Evolutionary conservation across 306 rosid species (phyloP), one percentile per base, ranked within the genome.

Genomic region (Comarum palustre): DNA sequence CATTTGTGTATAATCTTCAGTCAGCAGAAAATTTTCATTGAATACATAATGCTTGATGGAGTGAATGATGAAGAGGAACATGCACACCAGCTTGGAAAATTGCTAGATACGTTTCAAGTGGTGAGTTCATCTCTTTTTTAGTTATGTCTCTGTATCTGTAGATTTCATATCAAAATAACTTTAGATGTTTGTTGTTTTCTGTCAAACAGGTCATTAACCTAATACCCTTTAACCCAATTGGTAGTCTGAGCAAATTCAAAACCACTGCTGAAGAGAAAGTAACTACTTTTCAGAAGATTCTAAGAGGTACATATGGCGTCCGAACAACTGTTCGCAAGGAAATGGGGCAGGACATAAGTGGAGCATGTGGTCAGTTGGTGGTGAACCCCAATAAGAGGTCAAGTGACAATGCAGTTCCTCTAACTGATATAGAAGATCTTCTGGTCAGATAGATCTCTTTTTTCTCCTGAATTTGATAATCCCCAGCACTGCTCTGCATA

Each of bases 291-390:
- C 99, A 94, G 86, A 76, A 94, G 78, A 86, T 88, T 79, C 81
- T 94, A 6, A 78, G 99, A 55, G 97, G 99, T 51, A 76, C 83
- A 15, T 91, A 91, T 77, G 74, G 82, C 75, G 87, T 94, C 73
- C 91, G 97, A 51, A 91, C 99, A 31, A 94, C 96, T 5, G 73
- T 94, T 45, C 92, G 96, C 41, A 94, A 90, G 84, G 82, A 94
- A 83, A 94, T 94, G 99, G 99, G 99, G 61, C 86, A 90, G 79
- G 97, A 94, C 75, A 94, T 94, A 64, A 91, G 97, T 54, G 98
- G 98, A 71, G 98, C 98, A n/a, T 94, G 98, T 69, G 98, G 96
- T 66, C 98, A 94, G 79, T 84, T 94, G 82, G 97, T 91, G 62
- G 90, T 91, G 78, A 86, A 71, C 80, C 85, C 93, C 4, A 82